Conservation (phyloP, 2,329 filamentous ascomycete genomes). For the Decorospora gaudefroyi region DNA sequence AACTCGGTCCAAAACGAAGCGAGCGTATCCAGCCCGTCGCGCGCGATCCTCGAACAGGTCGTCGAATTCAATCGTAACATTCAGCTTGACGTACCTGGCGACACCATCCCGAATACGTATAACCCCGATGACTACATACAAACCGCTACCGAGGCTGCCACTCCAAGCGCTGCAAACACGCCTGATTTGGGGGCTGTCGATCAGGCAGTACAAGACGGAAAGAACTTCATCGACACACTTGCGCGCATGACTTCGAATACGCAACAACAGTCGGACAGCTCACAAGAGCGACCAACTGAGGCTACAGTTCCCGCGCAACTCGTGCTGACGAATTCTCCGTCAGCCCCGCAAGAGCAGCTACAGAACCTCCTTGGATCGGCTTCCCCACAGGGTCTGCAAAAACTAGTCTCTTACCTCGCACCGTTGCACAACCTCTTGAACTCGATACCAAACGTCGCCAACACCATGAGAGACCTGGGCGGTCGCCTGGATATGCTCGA, state of each 20-base stretch:
- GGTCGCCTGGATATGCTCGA: conserved; percentile 71
- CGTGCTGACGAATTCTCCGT: conserved; percentile 31
- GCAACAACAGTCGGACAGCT: conserved; percentile 25
- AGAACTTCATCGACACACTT: conserved; percentile 40
- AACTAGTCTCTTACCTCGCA: conserved; percentile 44
- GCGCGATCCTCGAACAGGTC: conserved; percentile 32
- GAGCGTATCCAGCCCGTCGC: conserved; percentile 20
- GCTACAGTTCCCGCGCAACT: conserved; percentile 30
- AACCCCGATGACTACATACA: conserved; percentile 49
- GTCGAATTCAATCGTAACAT: conserved; percentile 40
- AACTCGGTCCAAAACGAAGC: conserved; percentile 25
- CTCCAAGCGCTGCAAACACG: conserved; percentile 52
- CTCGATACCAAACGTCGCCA: conserved; percentile 47
- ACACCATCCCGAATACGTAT: conserved; percentile 45
- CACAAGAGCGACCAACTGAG: conserved; percentile 21
- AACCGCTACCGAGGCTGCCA: conserved; percentile 56
- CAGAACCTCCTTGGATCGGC: conserved; percentile 38
- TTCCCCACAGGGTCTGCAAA: conserved; percentile 41
- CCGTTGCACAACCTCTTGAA: conserved; percentile 46
- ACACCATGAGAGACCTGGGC: conserved; percentile 64
- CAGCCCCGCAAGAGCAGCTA: conserved; percentile 38
- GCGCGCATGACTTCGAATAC: conserved; percentile 30
- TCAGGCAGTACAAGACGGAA: conserved; percentile 44
- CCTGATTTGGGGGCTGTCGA: conserved; percentile 47
- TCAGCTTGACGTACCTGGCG: conserved; percentile 39